Evolutionary conservation across 768 basidiomycete genomes (phyloP).

Genomic region (Lentinula sp.): DNA sequence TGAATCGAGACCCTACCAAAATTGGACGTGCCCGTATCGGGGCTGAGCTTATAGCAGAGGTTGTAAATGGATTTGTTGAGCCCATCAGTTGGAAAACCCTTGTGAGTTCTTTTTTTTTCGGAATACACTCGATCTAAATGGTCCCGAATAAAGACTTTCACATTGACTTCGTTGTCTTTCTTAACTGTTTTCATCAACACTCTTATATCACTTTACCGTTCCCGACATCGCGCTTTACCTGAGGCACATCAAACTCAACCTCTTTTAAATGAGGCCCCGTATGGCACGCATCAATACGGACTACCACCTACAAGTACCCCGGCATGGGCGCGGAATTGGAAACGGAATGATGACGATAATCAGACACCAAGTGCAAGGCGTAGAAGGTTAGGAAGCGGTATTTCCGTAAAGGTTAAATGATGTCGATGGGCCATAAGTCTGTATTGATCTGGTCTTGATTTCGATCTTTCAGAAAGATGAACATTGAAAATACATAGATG

Average conservation of each 20-base stretch:
- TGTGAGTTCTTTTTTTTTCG: conserved; percentile 38
- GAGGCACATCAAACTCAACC: conserved; percentile 26
- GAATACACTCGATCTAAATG: neutral
- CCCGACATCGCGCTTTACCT: conserved; percentile 47
- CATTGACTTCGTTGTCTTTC: conserved; percentile 70
- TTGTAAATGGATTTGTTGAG: conserved; percentile 95
- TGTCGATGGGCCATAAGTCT: neutral
- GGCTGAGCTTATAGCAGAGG: conserved; percentile 93
- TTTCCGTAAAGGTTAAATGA: conserved; percentile 28
- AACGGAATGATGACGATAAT: conserved; percentile 20
- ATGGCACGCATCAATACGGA: conserved; percentile 38
- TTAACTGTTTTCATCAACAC: conserved; percentile 77
- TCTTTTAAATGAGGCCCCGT: conserved; percentile 31
- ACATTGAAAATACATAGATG: too few species aligned
- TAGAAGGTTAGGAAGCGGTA: conserved; percentile 31
- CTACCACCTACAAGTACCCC: conserved; percentile 45
- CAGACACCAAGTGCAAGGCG: conserved; percentile 20
- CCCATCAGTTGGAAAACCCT: conserved; percentile 97
- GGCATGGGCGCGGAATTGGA: conserved; percentile 39
- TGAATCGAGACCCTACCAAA: conserved; percentile 89
- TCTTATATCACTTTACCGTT: conserved; percentile 71
- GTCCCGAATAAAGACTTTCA: conserved; percentile 48
- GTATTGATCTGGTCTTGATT: too few species aligned
- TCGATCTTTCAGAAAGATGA: too few species aligned
- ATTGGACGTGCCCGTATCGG: conserved; percentile 86